Base-by-base conservation (phyloP, 2,329 filamentous ascomycete genomes). In the Phaeosphaeriaceae sp. region DNA sequence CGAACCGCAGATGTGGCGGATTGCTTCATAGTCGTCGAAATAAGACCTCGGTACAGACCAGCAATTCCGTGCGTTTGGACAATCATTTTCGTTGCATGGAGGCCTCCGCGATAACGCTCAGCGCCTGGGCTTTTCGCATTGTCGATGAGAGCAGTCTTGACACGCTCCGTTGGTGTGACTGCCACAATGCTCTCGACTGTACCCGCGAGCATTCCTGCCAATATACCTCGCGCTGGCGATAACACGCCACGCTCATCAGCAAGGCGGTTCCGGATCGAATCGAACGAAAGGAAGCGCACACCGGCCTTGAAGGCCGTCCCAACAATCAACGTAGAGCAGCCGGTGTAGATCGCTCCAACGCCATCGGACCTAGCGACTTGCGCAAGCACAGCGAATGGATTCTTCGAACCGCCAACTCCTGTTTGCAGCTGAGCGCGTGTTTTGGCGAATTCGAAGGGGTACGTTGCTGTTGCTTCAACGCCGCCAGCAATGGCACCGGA, bases 401-500 rank as follows among this genome's bases (percentile, higher is more conserved):
- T 73, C 46, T 54, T 53, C 19, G 55, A 63, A 11, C 48, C 42
- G 7, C 24, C 50, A 1, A 46, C 25, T n/a, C 56, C 54, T 0
- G 53, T 58, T 41, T 65, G 65, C n/a, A 76, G 58, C 46, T 75
- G 74, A 3, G 67, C 67, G 24, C 71, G 63, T 7, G 74, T 76
- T 62, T 76, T 76, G 51, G 71, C 71, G 52, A 71, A 75, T 56
- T 76, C 72, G 47, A 75, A 72, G 3, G 74, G 73, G 53, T 76
- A 76, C 3, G 84, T 86, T 20, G 80, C 73, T 2, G 80, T 76
- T 4, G 84, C 83, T 68, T 86, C 84, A 7, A 84, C 74, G n/a
- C 78, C 82, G 13, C 84, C 85, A 6, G 83, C 85, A 11, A 84
- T 63, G 19, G 80, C 83, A 22, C 84, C 84, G 1, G 84, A 76